Base-by-base conservation (phyloP, 2,329 filamentous ascomycete genomes). In the Daldinia sp. region DNA sequence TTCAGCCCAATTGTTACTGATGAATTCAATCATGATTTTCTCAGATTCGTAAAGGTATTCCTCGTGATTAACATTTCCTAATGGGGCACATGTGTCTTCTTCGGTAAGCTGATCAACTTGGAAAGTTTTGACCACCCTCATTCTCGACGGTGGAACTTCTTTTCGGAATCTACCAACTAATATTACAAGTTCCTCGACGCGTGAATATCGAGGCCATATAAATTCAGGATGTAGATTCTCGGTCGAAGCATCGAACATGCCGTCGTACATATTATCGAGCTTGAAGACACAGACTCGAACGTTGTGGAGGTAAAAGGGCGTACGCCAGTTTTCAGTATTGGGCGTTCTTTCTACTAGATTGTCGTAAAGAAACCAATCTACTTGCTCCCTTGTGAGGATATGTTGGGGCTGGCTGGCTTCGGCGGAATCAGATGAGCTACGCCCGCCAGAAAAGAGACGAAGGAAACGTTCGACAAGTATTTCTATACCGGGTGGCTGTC, bases 351-450 rank as follows among this genome's bases (percentile, higher is more conserved):
- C 10, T 6, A 27, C 17, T 3, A 9, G 29, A n/a, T 48, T 29
- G 6, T 64, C 61, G 27, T 61, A 58, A 45, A 66, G 52, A 3
- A 66, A 61, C 63, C 63, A 66, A 19, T 64, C 63, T 19, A 48
- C 2, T 1, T 19, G 9, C 27, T 25, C 49, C 5, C 34, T 61
- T 32, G 58, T 43, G 1, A 15, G 19, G 2, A 49, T 41, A 29
- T 21, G 17, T 5, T 43, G 25, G 11, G 19, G 8, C 4, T 25
- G 29, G 3, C 43, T 45, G 1, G 48, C 2, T 13, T 32, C 1
- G 15, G 52, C 3, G 9, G 5, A 17, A 21, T 50, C 45, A 4
- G 41, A 37, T 10, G 11, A 27, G 3, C 35, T 17, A 9, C 11
- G 7, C 10, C 17, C 10, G 10, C 8, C 8, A 2, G 13, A n/a